Base-by-base conservation (phyloP, 495 filamentous ascomycete species). In the Cercophora scortea region DNA sequence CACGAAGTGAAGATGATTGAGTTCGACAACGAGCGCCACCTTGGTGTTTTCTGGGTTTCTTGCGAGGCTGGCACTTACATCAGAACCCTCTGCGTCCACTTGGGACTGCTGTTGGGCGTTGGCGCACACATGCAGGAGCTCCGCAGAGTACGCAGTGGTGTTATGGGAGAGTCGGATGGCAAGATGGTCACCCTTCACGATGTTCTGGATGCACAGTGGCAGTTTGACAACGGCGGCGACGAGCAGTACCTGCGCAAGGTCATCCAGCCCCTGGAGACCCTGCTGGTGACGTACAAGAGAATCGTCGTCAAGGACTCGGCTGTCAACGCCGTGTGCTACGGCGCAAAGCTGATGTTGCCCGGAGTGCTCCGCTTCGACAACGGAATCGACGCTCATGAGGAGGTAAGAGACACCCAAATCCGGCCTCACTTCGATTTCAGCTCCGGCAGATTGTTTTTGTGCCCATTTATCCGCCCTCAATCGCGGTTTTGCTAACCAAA, bases 101-200 rank as follows among this genome's bases (percentile, higher is more conserved):
- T 98, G 57, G 93, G 93, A 53, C 77, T 97, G 52, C 69, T 98
- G 49, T 79, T 97, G 41, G 93, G 93, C 61, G 90, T 96, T 42
- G 93, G 94, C 57, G 93, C 88, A 10, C 93, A 98, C 71, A 98
- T 98, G 93, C 94, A 98, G 71, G 93, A 98, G 74, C 83, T 98
- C 45, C 79, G 93, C 56, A 84, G 93, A 75, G 93, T 97, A 16
- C 81, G 94, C 63, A 87, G 82, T 71, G 93, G 93, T 65, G 92
- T 91, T 46, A 95, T 97, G 90, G 82, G 88, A 56, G 94, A 97
- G 78, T 72, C 81, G 44, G 82, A 86, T 54, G 63, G 61, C 40
- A 85, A 81, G 49, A 82, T 97, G 72, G 90, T 96, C 13, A 96
- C 93, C 38, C 75, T 98, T 16, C 94, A 98, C 64, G 93, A 97